Evolutionary conservation across 192 early-diverging fungal genomes (phyloP).

Genomic region (Phlyctochytrium planicorne): DNA sequence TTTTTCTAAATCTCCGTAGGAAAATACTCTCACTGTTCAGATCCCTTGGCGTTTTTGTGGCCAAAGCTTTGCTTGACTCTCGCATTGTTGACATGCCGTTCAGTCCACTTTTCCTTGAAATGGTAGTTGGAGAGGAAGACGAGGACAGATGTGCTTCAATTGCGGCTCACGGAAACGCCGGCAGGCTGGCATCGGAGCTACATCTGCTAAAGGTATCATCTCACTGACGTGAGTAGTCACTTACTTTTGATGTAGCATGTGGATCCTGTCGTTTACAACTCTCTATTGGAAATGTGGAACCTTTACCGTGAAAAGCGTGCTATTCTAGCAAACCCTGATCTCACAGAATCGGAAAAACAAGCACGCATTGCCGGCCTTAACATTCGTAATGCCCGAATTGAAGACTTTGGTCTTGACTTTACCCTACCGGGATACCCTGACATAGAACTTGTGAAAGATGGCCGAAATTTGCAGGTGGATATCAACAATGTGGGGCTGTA

Average conservation of each 20-base stretch:
- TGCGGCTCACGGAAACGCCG: no score
- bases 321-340: slow-evolving; percentile 53
- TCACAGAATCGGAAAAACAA: slow-evolving; percentile 45
- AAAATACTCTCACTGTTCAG: slow-evolving; percentile 65
- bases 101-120: slow-evolving; percentile 69
- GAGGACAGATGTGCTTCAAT: no score
- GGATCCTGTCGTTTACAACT: slow-evolving; percentile 66
- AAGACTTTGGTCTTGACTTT: slow-evolving; percentile 78
- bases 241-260: slow-evolving; percentile 49
- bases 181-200: no score
- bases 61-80: slow-evolving; percentile 83
- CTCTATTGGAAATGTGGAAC: no score
- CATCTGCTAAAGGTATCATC: slow-evolving; percentile 16
- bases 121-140: no score
- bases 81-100: slow-evolving; percentile 85
- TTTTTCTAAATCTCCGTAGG: no score
- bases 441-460: slow-evolving; percentile 64
- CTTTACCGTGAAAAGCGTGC: no score
- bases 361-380: slow-evolving; percentile 49
- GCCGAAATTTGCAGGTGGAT: slow-evolving; percentile 66
- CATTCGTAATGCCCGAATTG: slow-evolving; percentile 45
- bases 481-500: slow-evolving; percentile 83
- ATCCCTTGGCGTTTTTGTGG: slow-evolving; percentile 80
- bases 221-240: slow-evolving; percentile 6
- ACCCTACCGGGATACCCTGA: slow-evolving; percentile 78